phyloP scores from a whole-genome alignment of 2,329 filamentous ascomycete species.

The Pyricularia sp. region DNA sequence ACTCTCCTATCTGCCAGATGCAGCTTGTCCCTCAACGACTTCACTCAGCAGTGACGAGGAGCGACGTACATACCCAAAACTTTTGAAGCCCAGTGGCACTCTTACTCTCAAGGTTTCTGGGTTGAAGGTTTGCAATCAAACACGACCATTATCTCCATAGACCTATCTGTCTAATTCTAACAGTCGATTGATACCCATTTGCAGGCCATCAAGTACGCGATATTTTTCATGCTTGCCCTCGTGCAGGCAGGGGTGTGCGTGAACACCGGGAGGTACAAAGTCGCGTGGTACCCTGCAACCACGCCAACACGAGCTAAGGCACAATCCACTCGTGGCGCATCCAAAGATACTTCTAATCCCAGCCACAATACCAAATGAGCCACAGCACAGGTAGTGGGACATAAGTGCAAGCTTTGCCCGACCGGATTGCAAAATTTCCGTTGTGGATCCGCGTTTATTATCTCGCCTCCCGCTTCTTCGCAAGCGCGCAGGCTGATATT shows the following conservation, averaged over 20 bases:
- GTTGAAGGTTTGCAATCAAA: neutral
- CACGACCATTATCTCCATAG: neutral
- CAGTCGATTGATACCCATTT: neutral
- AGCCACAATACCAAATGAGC: neutral
- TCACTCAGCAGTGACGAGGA: neutral
- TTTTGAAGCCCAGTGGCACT: neutral
- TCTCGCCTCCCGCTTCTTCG: neutral
- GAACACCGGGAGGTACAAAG: neutral
- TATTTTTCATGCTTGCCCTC: neutral
- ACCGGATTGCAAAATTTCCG: neutral
- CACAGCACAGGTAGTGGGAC: neutral
- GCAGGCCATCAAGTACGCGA: neutral
- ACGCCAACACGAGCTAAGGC: neutral
- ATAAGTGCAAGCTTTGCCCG: neutral
- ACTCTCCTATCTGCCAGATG: neutral
- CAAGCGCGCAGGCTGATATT: neutral
- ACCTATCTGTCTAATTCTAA: neutral
- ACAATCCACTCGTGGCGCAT: neutral
- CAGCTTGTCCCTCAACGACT: neutral
- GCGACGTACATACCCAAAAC: neutral
- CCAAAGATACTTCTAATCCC: neutral
- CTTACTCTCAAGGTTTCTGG: neutral
- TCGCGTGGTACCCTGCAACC: neutral
- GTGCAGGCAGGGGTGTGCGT: neutral
- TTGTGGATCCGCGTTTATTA: neutral